Percentiles rank a stretch among this genome's conserved stretches.
Evolutionary conservation across 2,329 filamentous ascomycete species (phyloP).

Genomic region (Xylaria sp.): DNA sequence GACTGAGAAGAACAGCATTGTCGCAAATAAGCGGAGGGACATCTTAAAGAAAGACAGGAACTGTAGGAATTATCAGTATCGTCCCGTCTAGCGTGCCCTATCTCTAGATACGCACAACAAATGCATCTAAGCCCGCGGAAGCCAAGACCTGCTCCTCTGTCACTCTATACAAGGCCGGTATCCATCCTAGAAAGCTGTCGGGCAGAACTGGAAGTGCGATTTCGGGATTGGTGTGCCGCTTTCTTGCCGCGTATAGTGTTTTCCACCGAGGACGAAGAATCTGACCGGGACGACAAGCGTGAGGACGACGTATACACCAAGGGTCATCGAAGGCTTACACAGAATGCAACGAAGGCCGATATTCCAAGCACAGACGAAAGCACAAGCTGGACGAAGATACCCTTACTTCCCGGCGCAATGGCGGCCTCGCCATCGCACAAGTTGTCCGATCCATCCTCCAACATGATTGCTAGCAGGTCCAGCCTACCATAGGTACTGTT

Average conservation of each 20-base stretch:
- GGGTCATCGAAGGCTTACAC: constrained; percentile 55
- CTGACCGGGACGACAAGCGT: constrained; percentile 49
- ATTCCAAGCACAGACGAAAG: constrained; percentile 74
- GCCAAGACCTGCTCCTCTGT: constrained; percentile 88
- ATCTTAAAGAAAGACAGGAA: constrained; percentile 97
- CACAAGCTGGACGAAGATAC: constrained; percentile 69
- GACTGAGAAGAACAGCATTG: constrained; percentile 81
- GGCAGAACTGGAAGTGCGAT: constrained; percentile 77
- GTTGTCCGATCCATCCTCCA: constrained; percentile 21
- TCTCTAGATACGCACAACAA: constrained; percentile 67
- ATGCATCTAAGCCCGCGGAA: constrained; percentile 92
- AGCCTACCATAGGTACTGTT: constrained; percentile 8
- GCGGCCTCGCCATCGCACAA: constrained; percentile 33
- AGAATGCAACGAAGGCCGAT: constrained; percentile 76
- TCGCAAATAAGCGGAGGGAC: constrained; percentile 80
- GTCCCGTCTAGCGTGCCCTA: not conserved
- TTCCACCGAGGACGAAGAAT: constrained; percentile 90
- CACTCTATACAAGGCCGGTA: constrained; percentile 81
- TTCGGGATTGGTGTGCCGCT: constrained; percentile 68
- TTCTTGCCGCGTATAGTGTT: constrained; percentile 85
- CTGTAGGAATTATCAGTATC: constrained; percentile 43
- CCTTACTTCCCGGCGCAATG: constrained; percentile 47
- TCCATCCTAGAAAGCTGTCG: constrained; percentile 90
- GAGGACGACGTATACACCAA: constrained; percentile 4
- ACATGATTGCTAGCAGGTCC: constrained; percentile 19